These are phyloP conservation scores for Suillus alpinus DNA, from an alignment of 768 basidiomycete species.

Conservation along the genomic window DNA sequence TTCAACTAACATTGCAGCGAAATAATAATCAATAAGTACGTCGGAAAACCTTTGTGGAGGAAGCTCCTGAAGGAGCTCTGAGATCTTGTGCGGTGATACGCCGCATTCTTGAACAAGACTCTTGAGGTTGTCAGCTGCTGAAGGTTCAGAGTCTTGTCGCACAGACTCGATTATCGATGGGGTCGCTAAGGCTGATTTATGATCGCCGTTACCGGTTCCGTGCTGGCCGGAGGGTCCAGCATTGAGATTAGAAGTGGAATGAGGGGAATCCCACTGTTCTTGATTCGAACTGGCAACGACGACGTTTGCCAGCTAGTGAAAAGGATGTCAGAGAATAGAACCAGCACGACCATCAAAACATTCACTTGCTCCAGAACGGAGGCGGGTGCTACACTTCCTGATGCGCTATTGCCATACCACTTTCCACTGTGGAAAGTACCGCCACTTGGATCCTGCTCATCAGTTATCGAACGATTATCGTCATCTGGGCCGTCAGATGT, in stretches of 20 bases:
- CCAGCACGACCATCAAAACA: conserved; percentile 19
- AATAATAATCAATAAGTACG: conserved; percentile 81
- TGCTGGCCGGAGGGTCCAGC: conserved; percentile 16
- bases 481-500: conserved; percentile 55
- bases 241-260: conserved; percentile 13
- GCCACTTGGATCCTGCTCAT: conserved; percentile 73
- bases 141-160: conserved; percentile 39
- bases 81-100: conserved; percentile 85
- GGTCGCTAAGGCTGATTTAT: conserved; percentile 24
- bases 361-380: conserved; percentile 77
- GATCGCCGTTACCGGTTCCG: conserved; percentile 23
- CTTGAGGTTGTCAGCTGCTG: conserved; percentile 80
- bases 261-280: conserved; percentile 25
- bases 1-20: conserved; percentile 58
- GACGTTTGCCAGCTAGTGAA: conserved; percentile 49
- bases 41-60: conserved; percentile 76
- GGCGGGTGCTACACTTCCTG: conserved; percentile 78
- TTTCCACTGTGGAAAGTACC: conserved; percentile 81
- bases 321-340: conserved; percentile 20
- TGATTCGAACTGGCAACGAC: conserved; percentile 41
- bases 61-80: conserved; percentile 84
- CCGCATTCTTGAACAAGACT: conserved; percentile 90
- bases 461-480: conserved; percentile 67
- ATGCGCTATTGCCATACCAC: conserved; percentile 84
- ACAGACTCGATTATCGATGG: conserved; percentile 41